A percentile compares a stretch with the other conserved stretches of the same genome.
These are phyloP conservation scores for Naganishia vaughanmartiniae DNA, from an alignment of 768 basidiomycete genomes.

Conservation along the genomic window DNA sequence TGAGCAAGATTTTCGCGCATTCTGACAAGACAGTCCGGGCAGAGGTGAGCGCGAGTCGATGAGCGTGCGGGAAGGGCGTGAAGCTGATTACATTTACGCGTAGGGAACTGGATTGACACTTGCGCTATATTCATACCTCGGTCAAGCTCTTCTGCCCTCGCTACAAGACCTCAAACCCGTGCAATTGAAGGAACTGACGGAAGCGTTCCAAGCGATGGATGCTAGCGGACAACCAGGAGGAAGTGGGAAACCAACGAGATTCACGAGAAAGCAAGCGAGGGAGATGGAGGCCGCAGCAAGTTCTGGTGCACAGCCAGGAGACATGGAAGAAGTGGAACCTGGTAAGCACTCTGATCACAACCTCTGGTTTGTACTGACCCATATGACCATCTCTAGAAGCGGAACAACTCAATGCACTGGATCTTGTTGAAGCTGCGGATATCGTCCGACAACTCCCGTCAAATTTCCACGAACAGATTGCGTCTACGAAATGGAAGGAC, in stretches of 20 bases:
- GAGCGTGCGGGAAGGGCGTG: background rate
- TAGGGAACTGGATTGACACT: constrained; percentile 70
- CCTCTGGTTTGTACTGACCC: background rate
- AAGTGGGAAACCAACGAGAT: constrained; percentile 69
- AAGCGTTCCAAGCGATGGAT: constrained; percentile 79
- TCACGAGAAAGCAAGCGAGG: constrained; percentile 73
- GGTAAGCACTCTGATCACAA: constrained; percentile 44
- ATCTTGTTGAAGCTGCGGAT: constrained; percentile 76
- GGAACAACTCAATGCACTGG: constrained; percentile 69
- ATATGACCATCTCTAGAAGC: constrained; percentile 52
- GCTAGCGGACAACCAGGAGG: constrained; percentile 83
- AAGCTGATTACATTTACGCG: background rate
- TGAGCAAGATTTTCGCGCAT: constrained; percentile 93
- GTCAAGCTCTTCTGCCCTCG: constrained; percentile 75
- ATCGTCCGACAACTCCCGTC: constrained; percentile 72
- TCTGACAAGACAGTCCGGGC: constrained; percentile 91
- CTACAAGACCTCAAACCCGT: constrained; percentile 90
- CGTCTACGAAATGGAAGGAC: constrained; percentile 97
- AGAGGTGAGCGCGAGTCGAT: constrained; percentile 56
- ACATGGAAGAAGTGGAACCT: constrained; percentile 54
- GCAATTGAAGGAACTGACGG: constrained; percentile 91
- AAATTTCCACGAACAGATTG: constrained; percentile 68
- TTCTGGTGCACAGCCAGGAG: constrained; percentile 29
- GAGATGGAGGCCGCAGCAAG: constrained; percentile 50
- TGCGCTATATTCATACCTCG: constrained; percentile 80